These are phyloP conservation scores for Kondoa malvinella DNA, from an alignment of 768 basidiomycete genomes.

Conservation along the genomic window DNA sequence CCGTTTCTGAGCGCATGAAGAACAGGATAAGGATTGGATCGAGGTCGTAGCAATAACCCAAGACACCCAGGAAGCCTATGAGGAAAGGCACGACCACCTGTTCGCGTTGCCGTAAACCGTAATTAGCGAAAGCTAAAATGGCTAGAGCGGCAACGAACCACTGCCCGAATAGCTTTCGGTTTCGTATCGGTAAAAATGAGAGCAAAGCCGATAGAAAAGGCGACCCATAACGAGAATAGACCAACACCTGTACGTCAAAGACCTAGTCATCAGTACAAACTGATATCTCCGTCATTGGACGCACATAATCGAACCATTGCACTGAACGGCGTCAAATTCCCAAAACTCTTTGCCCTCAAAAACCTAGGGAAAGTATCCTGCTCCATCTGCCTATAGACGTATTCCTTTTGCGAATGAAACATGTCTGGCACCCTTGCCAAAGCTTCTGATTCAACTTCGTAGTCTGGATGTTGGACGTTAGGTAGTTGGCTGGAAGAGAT, in stretches of 20 bases:
- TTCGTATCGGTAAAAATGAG: constrained; percentile 84
- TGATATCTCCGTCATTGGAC: background rate
- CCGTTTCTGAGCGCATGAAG: constrained; percentile 76
- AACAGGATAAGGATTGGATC: constrained; percentile 80
- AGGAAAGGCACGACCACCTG: constrained; percentile 91
- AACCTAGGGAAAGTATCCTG: constrained; percentile 46
- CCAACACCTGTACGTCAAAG: constrained; percentile 37
- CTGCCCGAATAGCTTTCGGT: constrained; percentile 80
- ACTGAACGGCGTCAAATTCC: constrained; percentile 82
- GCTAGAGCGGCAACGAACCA: constrained; percentile 46
- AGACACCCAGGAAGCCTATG: constrained; percentile 70
- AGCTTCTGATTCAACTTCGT: constrained; percentile 45
- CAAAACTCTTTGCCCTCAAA: constrained; percentile 91
- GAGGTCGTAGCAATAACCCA: constrained; percentile 92
- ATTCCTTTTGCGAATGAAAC: constrained; percentile 88
- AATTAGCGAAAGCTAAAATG: no score
- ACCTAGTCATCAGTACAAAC: background rate
- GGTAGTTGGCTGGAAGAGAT: constrained; percentile 58
- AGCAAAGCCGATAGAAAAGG: constrained; percentile 72
- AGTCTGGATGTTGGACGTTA: constrained; percentile 35
- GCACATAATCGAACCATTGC: constrained; percentile 63
- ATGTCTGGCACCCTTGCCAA: constrained; percentile 84
- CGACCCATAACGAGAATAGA: constrained; percentile 80
- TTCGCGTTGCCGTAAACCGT: no score
- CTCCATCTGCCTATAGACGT: constrained; percentile 27